These are phyloP conservation scores for Aureobasidium uvarum DNA, from an alignment of 2,329 filamentous ascomycete genomes.

Conservation along the genomic window DNA sequence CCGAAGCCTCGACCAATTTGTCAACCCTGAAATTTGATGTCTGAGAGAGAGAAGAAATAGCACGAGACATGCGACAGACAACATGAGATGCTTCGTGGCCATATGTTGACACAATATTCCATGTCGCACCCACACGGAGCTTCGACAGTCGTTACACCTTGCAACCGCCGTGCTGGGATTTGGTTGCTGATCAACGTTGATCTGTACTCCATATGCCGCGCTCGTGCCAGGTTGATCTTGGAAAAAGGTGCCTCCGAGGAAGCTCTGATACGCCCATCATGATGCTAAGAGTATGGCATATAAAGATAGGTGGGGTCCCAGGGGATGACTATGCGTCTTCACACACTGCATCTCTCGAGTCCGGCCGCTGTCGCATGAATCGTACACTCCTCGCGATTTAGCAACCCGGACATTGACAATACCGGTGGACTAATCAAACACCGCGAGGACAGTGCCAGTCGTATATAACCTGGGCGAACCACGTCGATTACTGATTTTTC, in stretches of 20 bases:
- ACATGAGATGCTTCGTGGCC: not conserved
- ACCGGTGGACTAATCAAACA: not conserved
- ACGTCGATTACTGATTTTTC: not conserved
- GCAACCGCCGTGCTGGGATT: not conserved
- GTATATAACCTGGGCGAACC: not conserved
- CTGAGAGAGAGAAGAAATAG: not conserved
- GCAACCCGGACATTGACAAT: not conserved
- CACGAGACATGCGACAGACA: not conserved
- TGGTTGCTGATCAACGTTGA: constrained; percentile 19
- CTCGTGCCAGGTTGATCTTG: constrained; percentile 18
- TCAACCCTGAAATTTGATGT: not conserved
- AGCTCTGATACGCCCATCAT: not conserved
- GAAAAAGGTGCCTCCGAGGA: not conserved
- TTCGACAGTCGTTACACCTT: not conserved
- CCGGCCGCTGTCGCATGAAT: not conserved
- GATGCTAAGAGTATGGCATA: not conserved
- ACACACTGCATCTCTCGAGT: not conserved
- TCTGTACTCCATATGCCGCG: constrained; percentile 9
- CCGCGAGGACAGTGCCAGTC: not conserved
- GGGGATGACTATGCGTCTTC: not conserved
- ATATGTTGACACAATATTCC: too few species aligned
- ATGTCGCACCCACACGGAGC: not conserved
- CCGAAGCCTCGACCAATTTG: constrained; percentile 8
- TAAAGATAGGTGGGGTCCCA: not conserved
- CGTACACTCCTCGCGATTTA: not conserved